phyloP scores from a whole-genome alignment of 2,329 filamentous ascomycete genomes.

The Annulohypoxylon truncatum region DNA sequence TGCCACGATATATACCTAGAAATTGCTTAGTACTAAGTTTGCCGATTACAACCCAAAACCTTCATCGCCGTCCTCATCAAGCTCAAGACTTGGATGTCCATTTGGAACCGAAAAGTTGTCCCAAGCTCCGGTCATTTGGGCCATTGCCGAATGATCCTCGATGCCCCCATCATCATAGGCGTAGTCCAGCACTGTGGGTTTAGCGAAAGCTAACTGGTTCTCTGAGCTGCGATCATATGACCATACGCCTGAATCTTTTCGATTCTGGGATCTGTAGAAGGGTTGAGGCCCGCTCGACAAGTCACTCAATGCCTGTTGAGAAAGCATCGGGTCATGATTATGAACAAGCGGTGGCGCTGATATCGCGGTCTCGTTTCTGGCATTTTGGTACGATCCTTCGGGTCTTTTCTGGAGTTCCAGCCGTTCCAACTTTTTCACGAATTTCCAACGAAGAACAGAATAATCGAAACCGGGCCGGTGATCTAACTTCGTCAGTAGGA shows the following conservation, averaged over 20 bases:
- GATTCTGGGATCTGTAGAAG: constrained; percentile 19
- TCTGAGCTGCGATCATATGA: constrained; percentile 21
- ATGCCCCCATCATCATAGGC: neutral
- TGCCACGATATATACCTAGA: neutral
- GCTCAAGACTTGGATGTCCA: neutral
- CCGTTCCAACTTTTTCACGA: neutral
- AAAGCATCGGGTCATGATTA: constrained; percentile 18
- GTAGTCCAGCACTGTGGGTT: neutral
- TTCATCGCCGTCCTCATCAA: constrained; percentile 3
- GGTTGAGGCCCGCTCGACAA: constrained; percentile 12
- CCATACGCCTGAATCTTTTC: constrained; percentile 24
- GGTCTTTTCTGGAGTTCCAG: neutral
- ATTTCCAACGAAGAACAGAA: constrained; percentile 13
- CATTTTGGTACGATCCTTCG: neutral
- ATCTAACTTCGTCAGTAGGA: constrained; percentile 13
- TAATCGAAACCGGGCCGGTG: constrained; percentile 27
- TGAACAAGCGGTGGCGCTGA: neutral
- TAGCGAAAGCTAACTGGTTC: neutral
- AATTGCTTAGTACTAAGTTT: neutral
- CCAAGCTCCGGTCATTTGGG: constrained; percentile 2
- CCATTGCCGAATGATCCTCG: neutral
- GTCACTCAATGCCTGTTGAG: constrained; percentile 1
- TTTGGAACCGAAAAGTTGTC: neutral
- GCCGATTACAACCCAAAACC: neutral
- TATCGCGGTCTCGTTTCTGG: neutral